Percentiles rank a stretch among this genome's conserved stretches.
These are phyloP conservation scores for Coniella lustricola DNA, from an alignment of 2,329 filamentous ascomycete species.

Conservation along the genomic window DNA sequence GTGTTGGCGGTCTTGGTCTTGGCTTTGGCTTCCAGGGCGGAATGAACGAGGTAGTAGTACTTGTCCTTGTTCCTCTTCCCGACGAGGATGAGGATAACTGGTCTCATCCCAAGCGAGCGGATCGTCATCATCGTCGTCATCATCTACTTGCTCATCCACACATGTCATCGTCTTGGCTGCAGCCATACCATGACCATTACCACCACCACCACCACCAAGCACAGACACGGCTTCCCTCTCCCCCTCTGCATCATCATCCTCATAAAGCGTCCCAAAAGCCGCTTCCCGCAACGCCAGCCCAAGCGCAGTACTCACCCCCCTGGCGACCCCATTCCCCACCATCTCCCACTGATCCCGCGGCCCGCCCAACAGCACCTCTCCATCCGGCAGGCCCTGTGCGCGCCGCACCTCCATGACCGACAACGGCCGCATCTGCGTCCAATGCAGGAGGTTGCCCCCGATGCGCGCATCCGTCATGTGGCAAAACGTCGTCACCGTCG, in stretches of 20 bases:
- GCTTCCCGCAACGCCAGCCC: constrained; percentile 59
- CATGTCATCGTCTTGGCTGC: too few species aligned
- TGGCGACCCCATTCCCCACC: constrained; percentile 70
- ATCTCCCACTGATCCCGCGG: constrained; percentile 53
- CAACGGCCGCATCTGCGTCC: constrained; percentile 53
- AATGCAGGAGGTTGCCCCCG: constrained; percentile 52
- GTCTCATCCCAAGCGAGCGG: too few species aligned
- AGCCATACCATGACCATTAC: too few species aligned
- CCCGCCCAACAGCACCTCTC: constrained; percentile 61
- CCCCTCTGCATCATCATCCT: constrained; percentile 20
- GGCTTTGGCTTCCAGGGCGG: too few species aligned
- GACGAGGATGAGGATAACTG: too few species aligned
- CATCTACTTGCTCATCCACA: too few species aligned
- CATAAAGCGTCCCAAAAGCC: constrained; percentile 33
- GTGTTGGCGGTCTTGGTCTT: too few species aligned
- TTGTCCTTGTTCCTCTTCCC: too few species aligned
- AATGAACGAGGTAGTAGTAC: too few species aligned
- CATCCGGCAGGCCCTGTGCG: constrained; percentile 63
- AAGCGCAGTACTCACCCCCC: constrained; percentile 59
- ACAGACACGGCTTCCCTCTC: background rate
- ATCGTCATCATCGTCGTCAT: background rate
- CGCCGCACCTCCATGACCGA: constrained; percentile 61
- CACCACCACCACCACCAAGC: background rate
- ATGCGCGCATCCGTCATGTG: constrained; percentile 46
- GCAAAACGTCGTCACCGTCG: constrained; percentile 54